Base-by-base conservation (phyloP, 139 green algal genomes). In the Microglena sp. region DNA sequence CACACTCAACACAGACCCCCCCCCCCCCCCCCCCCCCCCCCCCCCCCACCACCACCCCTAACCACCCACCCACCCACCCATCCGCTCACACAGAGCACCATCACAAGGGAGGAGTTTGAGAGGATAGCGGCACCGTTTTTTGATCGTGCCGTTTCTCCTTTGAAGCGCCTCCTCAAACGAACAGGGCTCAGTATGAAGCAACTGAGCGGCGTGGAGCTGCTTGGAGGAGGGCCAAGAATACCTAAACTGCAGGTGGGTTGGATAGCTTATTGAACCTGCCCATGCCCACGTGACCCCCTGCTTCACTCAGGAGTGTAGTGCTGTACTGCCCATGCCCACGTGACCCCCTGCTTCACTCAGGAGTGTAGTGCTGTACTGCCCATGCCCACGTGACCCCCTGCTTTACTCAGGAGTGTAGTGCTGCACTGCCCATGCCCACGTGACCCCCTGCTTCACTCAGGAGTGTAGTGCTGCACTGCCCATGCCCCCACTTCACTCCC, bases 181-280 rank as follows among this genome's bases (percentile, higher is more conserved):
- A 77, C 86, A 65, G 78, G 78, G 32, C 33, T 96, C 7, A 83
- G 77, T 0, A 35, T 70, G 2, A 79, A 75, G 6, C 76, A 94
- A 53, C 21, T 97, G 0, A 65, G 77, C 30, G 77, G 79, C 4
- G 78, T 97, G 36, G 88, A 97, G 79, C 77, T 97, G 60, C 67
- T 97, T 28, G 92, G 92, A 5, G 92, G 92, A 18, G 87, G 86
- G 33, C 86, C 80, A 22, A 82, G 92, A 26, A 81, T 97, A 26
- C 92, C 92, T 0, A 68, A 72, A 1, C 67, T 98, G 61, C 82
- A 85, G 67, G 46, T 36, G 27, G 2, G 24, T 29, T n/a, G n/a
- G n/a, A n/a, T n/a, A n/a, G n/a, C n/a, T n/a, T n/a, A n/a, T 11
- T 59, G 11, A 32, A 27, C 22, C 15, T 11, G 40, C n/a, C n/a